phyloP scores from a whole-genome alignment of 352 stramenopile species.

The Pilasporangium apinafurcum region DNA sequence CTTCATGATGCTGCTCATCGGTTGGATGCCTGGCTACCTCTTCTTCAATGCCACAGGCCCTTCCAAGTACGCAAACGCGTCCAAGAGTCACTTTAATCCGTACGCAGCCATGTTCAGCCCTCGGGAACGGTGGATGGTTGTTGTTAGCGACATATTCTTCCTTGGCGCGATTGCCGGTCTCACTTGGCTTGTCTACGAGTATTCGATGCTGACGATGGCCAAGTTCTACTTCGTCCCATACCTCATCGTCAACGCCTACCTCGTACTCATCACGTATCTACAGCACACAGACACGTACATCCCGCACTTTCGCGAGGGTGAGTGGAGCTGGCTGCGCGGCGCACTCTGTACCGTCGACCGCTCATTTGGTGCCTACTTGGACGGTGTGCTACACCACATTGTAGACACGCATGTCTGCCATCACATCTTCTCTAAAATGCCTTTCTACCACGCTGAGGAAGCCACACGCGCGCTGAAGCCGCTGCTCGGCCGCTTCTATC shows the following conservation, averaged over 20 bases:
- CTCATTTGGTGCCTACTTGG: constrained; percentile 93
- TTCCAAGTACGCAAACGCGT: constrained; percentile 82
- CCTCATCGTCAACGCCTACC: constrained; percentile 93
- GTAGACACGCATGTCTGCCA: constrained; percentile 97
- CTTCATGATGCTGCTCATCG: constrained; percentile 90
- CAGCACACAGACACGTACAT: constrained; percentile 98
- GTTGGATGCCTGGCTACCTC: constrained; percentile 97
- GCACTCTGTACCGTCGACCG: constrained; percentile 97
- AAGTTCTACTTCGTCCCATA: constrained; percentile 96
- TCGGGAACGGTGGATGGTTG: constrained; percentile 91
- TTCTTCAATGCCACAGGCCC: constrained; percentile 93
- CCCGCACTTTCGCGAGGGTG: constrained; percentile 91
- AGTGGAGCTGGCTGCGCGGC: constrained; percentile 97
- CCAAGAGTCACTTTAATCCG: constrained; percentile 95
- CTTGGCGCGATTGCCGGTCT: constrained; percentile 62
- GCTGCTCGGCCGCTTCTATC: constrained; percentile 93
- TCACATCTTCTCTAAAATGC: constrained; percentile 99
- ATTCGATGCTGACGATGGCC: constrained; percentile 78
- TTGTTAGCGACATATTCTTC: constrained; percentile 88
- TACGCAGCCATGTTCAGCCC: constrained; percentile 92
- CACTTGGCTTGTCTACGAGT: constrained; percentile 43
- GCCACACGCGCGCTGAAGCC: constrained; percentile 93
- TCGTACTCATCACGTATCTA: constrained; percentile 97
- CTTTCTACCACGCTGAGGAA: constrained; percentile 97
- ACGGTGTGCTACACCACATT: constrained; percentile 98